These are phyloP conservation scores for Ajuga reptans DNA, from an alignment of 305 asterid species.

Conservation along the genomic window DNA sequence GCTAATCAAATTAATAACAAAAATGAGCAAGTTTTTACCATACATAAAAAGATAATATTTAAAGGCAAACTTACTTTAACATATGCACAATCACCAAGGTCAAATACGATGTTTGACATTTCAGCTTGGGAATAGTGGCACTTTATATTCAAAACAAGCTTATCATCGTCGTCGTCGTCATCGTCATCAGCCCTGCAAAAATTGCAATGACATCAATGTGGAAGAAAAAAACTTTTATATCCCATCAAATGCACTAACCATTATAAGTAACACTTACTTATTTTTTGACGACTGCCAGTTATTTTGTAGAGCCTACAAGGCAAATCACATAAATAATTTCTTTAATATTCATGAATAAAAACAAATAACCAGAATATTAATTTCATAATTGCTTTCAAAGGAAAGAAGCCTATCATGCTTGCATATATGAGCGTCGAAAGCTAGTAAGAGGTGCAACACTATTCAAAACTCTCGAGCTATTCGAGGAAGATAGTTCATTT, in stretches of 20 bases:
- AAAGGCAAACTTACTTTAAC: slow-evolving; percentile 44
- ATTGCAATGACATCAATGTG: slow-evolving; percentile 16
- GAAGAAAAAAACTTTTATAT: not conserved
- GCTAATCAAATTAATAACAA: slow-evolving; percentile 1
- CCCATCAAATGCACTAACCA: slow-evolving; percentile 6
- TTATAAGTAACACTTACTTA: slow-evolving; percentile 29
- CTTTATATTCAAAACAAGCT: slow-evolving; percentile 38
- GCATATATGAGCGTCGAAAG: not conserved
- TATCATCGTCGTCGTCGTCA: slow-evolving; percentile 32
- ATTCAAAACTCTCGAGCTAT: not conserved
- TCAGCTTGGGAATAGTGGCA: slow-evolving; percentile 70
- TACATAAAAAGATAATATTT: not conserved
- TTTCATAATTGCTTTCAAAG: not conserved
- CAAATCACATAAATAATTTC: not conserved
- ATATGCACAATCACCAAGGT: slow-evolving; percentile 67
- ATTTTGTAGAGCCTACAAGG: slow-evolving; percentile 29
- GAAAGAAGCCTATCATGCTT: slow-evolving; percentile 7
- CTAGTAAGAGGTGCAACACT: not conserved
- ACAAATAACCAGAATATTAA: not conserved
- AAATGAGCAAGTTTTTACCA: not conserved
- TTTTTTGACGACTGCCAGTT: slow-evolving; percentile 13
- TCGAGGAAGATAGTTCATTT: not conserved
- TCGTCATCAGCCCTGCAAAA: slow-evolving; percentile 20
- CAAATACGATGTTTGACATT: slow-evolving; percentile 33
- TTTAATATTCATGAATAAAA: not conserved